Evolutionary conservation across 306 rosid species (phyloP), one percentile per base, ranked within the genome.

Genomic region (Dryas drummondii): DNA sequence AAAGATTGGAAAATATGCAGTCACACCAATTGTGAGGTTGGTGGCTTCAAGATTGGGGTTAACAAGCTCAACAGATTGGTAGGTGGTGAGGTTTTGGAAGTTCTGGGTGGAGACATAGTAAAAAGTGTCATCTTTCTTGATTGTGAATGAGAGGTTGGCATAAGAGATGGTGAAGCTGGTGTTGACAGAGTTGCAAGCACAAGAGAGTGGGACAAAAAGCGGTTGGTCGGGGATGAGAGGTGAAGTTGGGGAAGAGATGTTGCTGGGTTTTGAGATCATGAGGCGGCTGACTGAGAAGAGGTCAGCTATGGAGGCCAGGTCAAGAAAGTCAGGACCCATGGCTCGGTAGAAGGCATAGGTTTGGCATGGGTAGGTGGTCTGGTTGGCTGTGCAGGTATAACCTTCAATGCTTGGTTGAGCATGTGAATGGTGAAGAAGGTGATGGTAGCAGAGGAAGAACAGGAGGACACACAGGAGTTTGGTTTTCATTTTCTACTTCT

Each of bases 211-310:
- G 58, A 94, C 45, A 3, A 94, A 79, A 51, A 94, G 93, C 49
- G 86, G 57, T n/a, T 91, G 97, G 37, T 57, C 52, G 0, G 82
- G 77, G 73, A 84, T 7, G 7, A 94, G 81, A 9, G 91, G 58
- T 0, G 87, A 9, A 1, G 88, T 82, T 10, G 89, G 82, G 65
- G 87, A 72, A 5, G 97, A 83, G 42, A 94, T 87, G 81, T 91
- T 94, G 76, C 91, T 87, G 6, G 91, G 91, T 0, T 66, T 26
- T 1, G 98, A 65, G 8, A 94, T 90, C 81, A 76, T 69, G 66
- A 80, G 85, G 42, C 97, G 89, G 82, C 97, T 90, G 11, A 91
- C 57, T 7, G 80, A 62, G 78, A 94, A 94, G 71, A 94, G 98
- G 78, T 94, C 98, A 2, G 54, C 96, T 13, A 94, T 70, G 80